Percentiles rank a stretch among this genome's conserved stretches.
These are phyloP conservation scores for Aurantiochytrium sp. DNA, from an alignment of 108 stramenopile genomes.

Conservation along the genomic window DNA sequence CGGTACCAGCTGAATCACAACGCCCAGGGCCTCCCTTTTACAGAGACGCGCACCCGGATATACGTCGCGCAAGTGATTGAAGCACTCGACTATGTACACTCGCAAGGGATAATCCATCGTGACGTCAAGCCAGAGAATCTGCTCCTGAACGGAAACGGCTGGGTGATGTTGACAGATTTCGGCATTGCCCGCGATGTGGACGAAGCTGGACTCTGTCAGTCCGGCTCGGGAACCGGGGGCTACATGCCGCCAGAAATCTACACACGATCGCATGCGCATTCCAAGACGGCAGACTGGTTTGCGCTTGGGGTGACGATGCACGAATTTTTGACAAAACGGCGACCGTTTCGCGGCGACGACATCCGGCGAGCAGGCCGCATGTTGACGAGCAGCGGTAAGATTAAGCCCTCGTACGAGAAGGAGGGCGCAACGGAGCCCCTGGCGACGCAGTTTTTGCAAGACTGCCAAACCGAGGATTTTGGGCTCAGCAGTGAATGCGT, in stretches of 20 bases:
- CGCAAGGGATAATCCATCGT: constrained; percentile 20
- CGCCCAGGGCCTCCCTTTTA: background rate
- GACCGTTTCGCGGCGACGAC: background rate
- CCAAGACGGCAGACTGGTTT: background rate
- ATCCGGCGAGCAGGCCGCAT: background rate
- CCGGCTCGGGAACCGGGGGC: background rate
- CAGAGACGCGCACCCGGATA: background rate
- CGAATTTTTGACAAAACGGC: background rate
- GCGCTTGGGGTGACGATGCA: background rate
- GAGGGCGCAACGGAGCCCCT: background rate
- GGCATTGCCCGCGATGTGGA: constrained; percentile 35
- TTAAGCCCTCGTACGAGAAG: background rate
- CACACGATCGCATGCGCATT: background rate
- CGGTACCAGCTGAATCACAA: constrained; percentile 20
- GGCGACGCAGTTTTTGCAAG: background rate
- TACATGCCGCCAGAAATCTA: constrained; percentile 10
- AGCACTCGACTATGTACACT: constrained; percentile 31
- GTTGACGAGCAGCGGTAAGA: background rate
- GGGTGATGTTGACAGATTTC: constrained; percentile 39
- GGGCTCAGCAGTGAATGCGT: background rate
- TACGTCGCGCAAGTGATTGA: constrained; percentile 2
- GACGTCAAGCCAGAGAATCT: constrained; percentile 44
- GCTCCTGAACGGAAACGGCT: constrained; percentile 29
- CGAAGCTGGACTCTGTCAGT: background rate
- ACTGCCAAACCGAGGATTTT: background rate